These are phyloP conservation scores for Globisporangium perplexum DNA, from an alignment of 352 stramenopile genomes.

Conservation along the genomic window DNA sequence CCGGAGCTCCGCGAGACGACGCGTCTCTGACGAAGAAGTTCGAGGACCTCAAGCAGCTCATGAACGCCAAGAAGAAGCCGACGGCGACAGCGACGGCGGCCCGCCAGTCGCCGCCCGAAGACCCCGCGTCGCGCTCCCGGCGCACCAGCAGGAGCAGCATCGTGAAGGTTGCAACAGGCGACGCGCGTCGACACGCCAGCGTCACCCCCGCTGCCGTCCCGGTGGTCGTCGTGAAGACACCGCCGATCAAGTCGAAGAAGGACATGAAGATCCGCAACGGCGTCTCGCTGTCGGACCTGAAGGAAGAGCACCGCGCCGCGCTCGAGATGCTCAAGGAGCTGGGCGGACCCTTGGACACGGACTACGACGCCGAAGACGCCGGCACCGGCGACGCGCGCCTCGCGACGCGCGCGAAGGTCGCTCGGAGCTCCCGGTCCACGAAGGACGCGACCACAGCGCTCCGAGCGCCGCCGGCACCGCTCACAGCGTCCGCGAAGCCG, in stretches of 20 bases:
- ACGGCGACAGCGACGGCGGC: too few relatives aligned
- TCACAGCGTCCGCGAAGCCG: not conserved
- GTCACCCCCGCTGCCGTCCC: not conserved
- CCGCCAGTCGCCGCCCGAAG: too few relatives aligned
- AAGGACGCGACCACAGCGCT: too few relatives aligned
- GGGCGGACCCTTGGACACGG: conserved; percentile 43
- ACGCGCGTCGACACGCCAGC: not conserved
- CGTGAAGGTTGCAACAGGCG: not conserved
- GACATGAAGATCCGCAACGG: conserved; percentile 36
- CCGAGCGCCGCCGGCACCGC: not conserved
- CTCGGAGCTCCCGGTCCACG: not conserved
- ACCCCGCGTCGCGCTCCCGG: not conserved
- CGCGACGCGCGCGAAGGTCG: not conserved
- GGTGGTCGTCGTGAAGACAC: conserved; percentile 8
- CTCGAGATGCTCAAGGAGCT: conserved; percentile 71
- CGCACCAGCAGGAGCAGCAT: not conserved
- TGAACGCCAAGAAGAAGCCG: conserved; percentile 37
- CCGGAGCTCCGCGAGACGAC: conserved; percentile 4
- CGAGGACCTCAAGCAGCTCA: conserved; percentile 50
- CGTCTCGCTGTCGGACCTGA: conserved; percentile 65
- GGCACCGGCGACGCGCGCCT: conserved; percentile 8
- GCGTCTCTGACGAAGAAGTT: conserved; percentile 56
- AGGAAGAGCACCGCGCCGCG: conserved; percentile 67
- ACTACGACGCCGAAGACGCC: conserved; percentile 21
- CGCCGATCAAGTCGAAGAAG: conserved; percentile 19